Base-by-base conservation (phyloP, 2,329 filamentous ascomycete genomes). In the Neopestalotiopsis rosae region DNA sequence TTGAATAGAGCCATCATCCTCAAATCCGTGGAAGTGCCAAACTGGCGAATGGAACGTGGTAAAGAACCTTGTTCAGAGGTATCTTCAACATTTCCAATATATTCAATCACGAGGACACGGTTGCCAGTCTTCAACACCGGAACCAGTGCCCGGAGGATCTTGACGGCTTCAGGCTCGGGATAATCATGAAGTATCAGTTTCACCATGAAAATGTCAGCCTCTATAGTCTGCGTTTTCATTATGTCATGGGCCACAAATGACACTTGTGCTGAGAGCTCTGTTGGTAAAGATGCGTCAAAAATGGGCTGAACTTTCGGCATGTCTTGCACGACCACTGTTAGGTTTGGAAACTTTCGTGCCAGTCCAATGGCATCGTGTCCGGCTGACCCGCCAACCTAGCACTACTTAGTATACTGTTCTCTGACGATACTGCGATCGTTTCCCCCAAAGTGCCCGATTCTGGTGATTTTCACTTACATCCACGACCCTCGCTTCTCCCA, bases 131-230 rank as follows among this genome's bases (percentile, higher is more conserved):
- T 80, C 70, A 88, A 71, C 38, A 82, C 79, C 1, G 85, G 82
- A 0, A 82, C 73, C 30, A 87, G 75, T 0, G 78, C 79, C 56
- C 78, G 79, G 45, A 84, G 76, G 65, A 87, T 85, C 68, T 75
- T 73, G 20, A 79, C 69, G 5, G 77, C 77, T 64, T 85, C 79
- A 30, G 78, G 76, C 67, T 88, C 85, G 0, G 85, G 81, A 85
- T 85, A 88, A 77, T 88, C 86, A 74, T 89, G 87, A 17, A 89
- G 79, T 67, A 89, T 86, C 68, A 84, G 78, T 72, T 87, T 86
- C 71, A 89, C 75, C 69, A 88, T 78, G 77, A 86, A 89, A 63
- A 87, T 77, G 67, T 86, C 85, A 13, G 83, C 86, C 17, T 76
- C 68, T 2, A 79, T 74, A 0, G 78, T 71, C 71, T 83, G 81